Base-by-base conservation (phyloP, 129 eudicot genomes). In the Chrysanthemum makinoi region DNA sequence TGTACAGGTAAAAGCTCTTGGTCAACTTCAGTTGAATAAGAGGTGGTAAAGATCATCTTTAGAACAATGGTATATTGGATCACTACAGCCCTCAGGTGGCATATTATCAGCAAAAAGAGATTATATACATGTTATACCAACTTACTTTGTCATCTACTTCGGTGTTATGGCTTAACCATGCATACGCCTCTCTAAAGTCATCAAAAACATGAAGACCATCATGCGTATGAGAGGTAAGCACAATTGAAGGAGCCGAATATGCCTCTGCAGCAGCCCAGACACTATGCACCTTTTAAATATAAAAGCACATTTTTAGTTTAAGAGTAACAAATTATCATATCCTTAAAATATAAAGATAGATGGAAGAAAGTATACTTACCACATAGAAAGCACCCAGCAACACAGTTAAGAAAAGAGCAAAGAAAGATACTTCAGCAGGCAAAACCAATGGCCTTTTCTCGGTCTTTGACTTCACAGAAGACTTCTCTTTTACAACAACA, bases 261-360 rank as follows among this genome's bases (percentile, higher is more conserved):
- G 99, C 99, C 76, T 95, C 99, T 48, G 99, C 99, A 28, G 99
- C 99, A 63, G 99, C 99, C 99, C 99, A 95, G 78, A 95, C 99
- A 70, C 97, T 90, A 52, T 95, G 99, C 51, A 95, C 88, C 99
- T 95, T 62, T 77, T 74, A 65, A 13, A 51, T 14, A 28, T 65
- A 47, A 46, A 22, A 39, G n/a, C n/a, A 79, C 44, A 67, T 68
- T 35, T 14, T 57, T 46, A 65, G 47, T 60, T 62, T 15, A 15
- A 60, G 16, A 33, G 63, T 70, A 46, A 26, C 16, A 75, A 50
- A 12, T 7, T 48, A 58, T 22, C 12, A 35, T 28, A 63, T 48
- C 18, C 6, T 48, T 33, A 2, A 22, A 11, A 35, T 6, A 46
- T 24, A 60, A 58, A 65, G 44, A 49, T 16, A 19, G 54, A 68